These are phyloP conservation scores for Naganishia antarctica DNA, from an alignment of 768 basidiomycete genomes.

Conservation along the genomic window DNA sequence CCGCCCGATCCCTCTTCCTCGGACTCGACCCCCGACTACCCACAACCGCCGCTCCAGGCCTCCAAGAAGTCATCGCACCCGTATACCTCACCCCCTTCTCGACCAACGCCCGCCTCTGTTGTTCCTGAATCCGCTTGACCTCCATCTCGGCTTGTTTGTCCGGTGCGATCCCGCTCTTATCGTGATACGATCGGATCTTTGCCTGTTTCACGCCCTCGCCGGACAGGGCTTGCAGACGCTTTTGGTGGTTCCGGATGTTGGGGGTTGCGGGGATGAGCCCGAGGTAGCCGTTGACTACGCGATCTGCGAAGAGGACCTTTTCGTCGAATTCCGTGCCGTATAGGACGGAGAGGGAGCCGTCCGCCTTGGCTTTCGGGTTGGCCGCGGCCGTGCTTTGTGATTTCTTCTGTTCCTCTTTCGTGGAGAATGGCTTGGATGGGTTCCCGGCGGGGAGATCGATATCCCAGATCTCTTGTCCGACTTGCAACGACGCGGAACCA, in stretches of 20 bases:
- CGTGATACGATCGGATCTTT: constrained; percentile 22
- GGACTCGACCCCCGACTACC: constrained; percentile 23
- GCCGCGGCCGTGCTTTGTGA: neutral
- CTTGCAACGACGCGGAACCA: constrained; percentile 77
- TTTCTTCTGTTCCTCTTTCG: neutral
- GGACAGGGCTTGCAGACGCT: constrained; percentile 30
- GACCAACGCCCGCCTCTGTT: constrained; percentile 12
- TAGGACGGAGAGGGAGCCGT: constrained; percentile 31
- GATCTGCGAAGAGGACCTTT: constrained; percentile 39
- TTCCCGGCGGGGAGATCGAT: constrained; percentile 49
- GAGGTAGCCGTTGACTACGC: constrained; percentile 42
- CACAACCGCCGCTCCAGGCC: constrained; percentile 8
- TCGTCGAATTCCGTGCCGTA: constrained; percentile 30
- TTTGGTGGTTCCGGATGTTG: constrained; percentile 39
- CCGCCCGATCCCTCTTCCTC: constrained; percentile 28
- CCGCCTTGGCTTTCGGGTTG: neutral
- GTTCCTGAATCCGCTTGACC: constrained; percentile 26
- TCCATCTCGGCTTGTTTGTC: constrained; percentile 25
- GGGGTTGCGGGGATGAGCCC: constrained; percentile 28
- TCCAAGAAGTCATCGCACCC: constrained; percentile 18
- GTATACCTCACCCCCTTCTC: constrained; percentile 25
- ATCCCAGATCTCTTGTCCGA: constrained; percentile 93
- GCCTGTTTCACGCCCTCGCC: constrained; percentile 15
- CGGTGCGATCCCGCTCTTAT: constrained; percentile 23
- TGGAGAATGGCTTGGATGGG: constrained; percentile 9